Evolutionary conservation across 192 early-diverging fungal genomes (phyloP).

Genomic region (Coemansia guatemalensis): DNA sequence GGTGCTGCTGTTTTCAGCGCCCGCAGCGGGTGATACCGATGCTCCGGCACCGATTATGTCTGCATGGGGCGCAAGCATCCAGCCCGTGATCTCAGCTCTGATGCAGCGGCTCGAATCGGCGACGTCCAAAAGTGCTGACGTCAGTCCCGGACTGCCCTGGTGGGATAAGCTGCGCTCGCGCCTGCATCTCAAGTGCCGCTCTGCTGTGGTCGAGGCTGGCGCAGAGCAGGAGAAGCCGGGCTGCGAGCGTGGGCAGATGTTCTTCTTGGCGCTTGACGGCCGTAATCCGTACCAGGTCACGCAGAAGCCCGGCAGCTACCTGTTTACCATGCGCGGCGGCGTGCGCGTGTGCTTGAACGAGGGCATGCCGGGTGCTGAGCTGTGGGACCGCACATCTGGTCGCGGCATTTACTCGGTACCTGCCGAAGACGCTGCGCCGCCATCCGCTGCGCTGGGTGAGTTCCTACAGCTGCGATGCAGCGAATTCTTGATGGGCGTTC

Average conservation of each 20-base stretch:
- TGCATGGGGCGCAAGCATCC: conserved; percentile 53
- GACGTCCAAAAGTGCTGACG: conserved; percentile 51
- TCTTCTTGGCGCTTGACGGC: conserved; percentile 51
- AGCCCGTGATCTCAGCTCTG: conserved; percentile 53
- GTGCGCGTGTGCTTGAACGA: conserved; percentile 52
- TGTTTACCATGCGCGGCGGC: conserved; percentile 54
- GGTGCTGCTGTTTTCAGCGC: conserved; percentile 44
- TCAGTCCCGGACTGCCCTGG: conserved; percentile 53
- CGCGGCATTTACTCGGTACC: conserved; percentile 47
- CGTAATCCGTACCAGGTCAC: conserved; percentile 52
- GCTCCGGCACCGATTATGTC: conserved; percentile 49
- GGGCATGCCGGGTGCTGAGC: conserved; percentile 44
- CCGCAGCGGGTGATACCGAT: conserved; percentile 4
- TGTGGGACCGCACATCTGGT: conserved; percentile 46
- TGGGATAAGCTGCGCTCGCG: conserved; percentile 58
- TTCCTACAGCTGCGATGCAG: conserved; percentile 48
- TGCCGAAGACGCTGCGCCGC: conserved; percentile 29
- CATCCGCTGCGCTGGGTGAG: conserved; percentile 39
- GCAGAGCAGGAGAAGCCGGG: neutral
- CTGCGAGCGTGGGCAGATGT: conserved; percentile 45
- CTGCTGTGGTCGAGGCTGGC: conserved; percentile 44
- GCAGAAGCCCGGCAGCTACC: conserved; percentile 45
- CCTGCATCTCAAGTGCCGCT: conserved; percentile 41
- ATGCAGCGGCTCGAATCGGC: conserved; percentile 54
- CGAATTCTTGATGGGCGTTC: conserved; percentile 55